These are phyloP conservation scores for Ploettnerulaceae sp. DNA, from an alignment of 2,329 filamentous ascomycete species.

Conservation along the genomic window DNA sequence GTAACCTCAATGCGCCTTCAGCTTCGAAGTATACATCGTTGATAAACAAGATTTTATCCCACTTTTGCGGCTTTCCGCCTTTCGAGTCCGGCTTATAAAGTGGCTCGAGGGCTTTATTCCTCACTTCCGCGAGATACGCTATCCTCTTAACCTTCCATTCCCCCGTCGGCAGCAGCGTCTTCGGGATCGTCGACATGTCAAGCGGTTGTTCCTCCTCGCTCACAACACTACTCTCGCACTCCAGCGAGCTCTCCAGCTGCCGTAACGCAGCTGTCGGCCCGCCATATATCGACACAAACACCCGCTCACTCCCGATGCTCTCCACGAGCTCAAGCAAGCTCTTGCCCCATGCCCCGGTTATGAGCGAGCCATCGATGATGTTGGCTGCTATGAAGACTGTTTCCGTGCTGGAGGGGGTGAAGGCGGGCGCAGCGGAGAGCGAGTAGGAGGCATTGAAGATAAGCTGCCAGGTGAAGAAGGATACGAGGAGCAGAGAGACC, in stretches of 20 bases:
- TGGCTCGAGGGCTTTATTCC: constrained; percentile 64
- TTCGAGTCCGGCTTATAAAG: constrained; percentile 51
- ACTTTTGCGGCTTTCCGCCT: constrained; percentile 36
- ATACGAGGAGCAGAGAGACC: constrained; percentile 19
- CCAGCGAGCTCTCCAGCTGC: constrained; percentile 45
- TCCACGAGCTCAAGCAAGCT: constrained; percentile 57
- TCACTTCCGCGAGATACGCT: constrained; percentile 65
- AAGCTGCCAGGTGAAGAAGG: constrained; percentile 26
- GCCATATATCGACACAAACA: constrained; percentile 68
- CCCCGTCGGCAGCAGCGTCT: constrained; percentile 58
- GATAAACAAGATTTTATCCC: constrained; percentile 55
- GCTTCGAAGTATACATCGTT: constrained; percentile 60
- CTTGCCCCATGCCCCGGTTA: constrained; percentile 59
- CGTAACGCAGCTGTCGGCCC: constrained; percentile 51
- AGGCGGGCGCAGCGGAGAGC: constrained; percentile 24
- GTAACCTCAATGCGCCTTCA: constrained; percentile 48
- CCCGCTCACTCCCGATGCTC: constrained; percentile 61
- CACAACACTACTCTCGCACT: constrained; percentile 48
- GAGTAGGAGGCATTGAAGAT: constrained; percentile 42
- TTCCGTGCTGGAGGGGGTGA: constrained; percentile 39
- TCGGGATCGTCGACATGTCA: constrained; percentile 50
- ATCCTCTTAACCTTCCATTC: constrained; percentile 65
- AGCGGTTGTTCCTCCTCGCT: constrained; percentile 51
- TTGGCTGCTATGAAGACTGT: constrained; percentile 71
- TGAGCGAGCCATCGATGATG: constrained; percentile 62